A percentile compares a stretch with the other conserved stretches of the same genome.
Evolutionary conservation across 345 rosid species (phyloP).

Genomic region (Gynandropsis gynandra): DNA sequence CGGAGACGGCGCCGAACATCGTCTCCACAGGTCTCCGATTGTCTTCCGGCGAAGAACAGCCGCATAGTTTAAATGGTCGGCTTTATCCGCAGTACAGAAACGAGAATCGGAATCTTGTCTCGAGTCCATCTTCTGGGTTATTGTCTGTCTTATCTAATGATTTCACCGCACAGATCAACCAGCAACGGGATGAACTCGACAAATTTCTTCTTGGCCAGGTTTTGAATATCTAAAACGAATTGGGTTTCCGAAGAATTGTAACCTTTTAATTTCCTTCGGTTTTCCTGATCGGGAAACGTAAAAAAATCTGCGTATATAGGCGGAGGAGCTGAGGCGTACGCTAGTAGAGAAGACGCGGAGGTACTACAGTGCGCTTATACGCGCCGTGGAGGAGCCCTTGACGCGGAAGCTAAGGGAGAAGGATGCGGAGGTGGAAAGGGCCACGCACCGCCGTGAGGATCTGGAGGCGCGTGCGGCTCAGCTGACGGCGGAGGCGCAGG

Average conservation of each 20-base stretch:
- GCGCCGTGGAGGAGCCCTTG: constrained; percentile 51
- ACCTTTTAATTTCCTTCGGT: not conserved
- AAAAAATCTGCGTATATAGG: constrained; percentile 24
- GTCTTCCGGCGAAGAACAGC: constrained; percentile 55
- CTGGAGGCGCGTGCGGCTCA: constrained; percentile 63
- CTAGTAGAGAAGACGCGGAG: constrained; percentile 59
- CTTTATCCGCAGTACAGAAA: not conserved
- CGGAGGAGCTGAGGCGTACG: constrained; percentile 62
- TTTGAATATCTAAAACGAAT: not conserved
- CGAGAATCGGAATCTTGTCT: constrained; percentile 18
- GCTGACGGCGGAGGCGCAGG: constrained; percentile 55
- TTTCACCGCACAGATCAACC: constrained; percentile 38
- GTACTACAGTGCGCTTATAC: constrained; percentile 51
- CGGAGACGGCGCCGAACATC: constrained; percentile 16
- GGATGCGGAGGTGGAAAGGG: constrained; percentile 57
- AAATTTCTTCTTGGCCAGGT: constrained; percentile 70
- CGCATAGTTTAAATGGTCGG: not conserved
- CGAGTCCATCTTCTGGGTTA: constrained; percentile 8
- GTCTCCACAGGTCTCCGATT: constrained; percentile 74
- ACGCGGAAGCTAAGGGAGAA: constrained; percentile 44
- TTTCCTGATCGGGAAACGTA: not conserved
- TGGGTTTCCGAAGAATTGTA: constrained; percentile 6
- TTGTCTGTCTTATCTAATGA: constrained; percentile 30
- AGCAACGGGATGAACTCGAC: constrained; percentile 56
- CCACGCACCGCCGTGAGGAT: constrained; percentile 50